Conservation (phyloP, 371 early-diverging fungal genomes). For the Phascolomyces articulosus region DNA sequence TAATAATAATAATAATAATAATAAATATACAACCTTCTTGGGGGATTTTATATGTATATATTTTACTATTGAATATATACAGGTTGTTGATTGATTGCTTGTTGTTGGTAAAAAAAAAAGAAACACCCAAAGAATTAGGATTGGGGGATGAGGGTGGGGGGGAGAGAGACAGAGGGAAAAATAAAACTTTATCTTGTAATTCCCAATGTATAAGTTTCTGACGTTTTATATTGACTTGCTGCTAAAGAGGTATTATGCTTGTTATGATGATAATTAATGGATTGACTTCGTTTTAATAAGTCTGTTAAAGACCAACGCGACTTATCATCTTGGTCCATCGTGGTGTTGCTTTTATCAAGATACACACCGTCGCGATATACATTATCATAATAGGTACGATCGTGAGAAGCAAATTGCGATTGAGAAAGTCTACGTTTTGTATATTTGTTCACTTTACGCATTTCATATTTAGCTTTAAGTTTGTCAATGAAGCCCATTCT, state of each 20-base stretch:
- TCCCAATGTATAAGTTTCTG: constrained; percentile 35
- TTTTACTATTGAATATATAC: no score
- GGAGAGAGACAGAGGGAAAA: no score
- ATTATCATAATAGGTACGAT: constrained; percentile 40
- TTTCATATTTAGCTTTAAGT: constrained; percentile 31
- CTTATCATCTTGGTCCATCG: constrained; percentile 11
- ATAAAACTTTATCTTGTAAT: constrained; percentile 6
- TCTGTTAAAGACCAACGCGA: constrained; percentile 26
- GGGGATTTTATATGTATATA: no score
- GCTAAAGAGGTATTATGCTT: constrained; percentile 10
- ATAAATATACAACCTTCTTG: no score
- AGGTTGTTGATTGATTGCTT: no score
- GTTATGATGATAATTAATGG: neutral
- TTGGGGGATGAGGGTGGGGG: no score
- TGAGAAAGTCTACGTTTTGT: constrained; percentile 44
- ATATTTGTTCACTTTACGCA: constrained; percentile 44
- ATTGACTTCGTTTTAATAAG: constrained; percentile 17
- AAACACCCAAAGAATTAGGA: no score
- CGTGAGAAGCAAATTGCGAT: constrained; percentile 43
- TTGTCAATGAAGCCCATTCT: constrained; percentile 43
- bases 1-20: no score
- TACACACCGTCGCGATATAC: constrained; percentile 45
- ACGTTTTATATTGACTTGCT: constrained; percentile 34
- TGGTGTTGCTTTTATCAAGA: constrained; percentile 9
- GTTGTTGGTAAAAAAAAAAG: no score